These are phyloP conservation scores for Nicotiana rustica DNA, from an alignment of 305 asterid species.

Conservation along the genomic window DNA sequence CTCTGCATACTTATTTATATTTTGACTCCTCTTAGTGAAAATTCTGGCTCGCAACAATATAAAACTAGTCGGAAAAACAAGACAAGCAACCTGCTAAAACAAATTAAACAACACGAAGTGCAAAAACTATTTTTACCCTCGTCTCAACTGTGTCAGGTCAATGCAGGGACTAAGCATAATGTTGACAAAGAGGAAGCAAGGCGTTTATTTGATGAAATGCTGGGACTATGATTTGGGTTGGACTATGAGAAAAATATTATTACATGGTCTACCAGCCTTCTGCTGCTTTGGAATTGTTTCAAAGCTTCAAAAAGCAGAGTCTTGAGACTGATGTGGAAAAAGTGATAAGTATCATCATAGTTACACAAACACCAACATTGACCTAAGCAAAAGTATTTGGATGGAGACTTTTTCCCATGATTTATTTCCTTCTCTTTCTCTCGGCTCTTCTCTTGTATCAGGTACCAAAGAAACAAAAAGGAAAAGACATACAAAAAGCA, in stretches of 20 bases:
- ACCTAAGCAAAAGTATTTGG: background rate
- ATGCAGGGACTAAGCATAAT: slow-evolving; percentile 17
- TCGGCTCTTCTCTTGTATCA: slow-evolving; percentile 50
- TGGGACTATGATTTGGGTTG: background rate
- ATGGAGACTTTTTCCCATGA: slow-evolving; percentile 55
- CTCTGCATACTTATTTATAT: no score
- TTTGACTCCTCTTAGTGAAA: no score
- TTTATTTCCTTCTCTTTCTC: slow-evolving; percentile 55
- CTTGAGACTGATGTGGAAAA: slow-evolving; percentile 16
- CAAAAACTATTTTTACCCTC: no score
- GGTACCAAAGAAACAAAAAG: slow-evolving; percentile 42
- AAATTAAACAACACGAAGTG: no score
- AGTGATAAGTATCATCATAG: no score
- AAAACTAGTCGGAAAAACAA: no score
- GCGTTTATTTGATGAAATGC: slow-evolving; percentile 32
- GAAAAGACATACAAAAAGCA: slow-evolving; percentile 42
- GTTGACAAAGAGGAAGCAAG: slow-evolving; percentile 30
- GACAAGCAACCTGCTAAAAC: no score
- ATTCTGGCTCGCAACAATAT: no score
- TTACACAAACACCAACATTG: no score
- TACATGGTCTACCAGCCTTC: slow-evolving; percentile 38
- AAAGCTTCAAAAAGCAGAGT: slow-evolving; percentile 29
- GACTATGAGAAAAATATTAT: slow-evolving; percentile 30
- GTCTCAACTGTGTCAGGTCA: slow-evolving; percentile 11
- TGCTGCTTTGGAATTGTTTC: slow-evolving; percentile 32